Percentiles rank a stretch among this genome's conserved stretches.
phyloP scores from a whole-genome alignment of 2,329 filamentous ascomycete species.

The Claviceps monticola region DNA sequence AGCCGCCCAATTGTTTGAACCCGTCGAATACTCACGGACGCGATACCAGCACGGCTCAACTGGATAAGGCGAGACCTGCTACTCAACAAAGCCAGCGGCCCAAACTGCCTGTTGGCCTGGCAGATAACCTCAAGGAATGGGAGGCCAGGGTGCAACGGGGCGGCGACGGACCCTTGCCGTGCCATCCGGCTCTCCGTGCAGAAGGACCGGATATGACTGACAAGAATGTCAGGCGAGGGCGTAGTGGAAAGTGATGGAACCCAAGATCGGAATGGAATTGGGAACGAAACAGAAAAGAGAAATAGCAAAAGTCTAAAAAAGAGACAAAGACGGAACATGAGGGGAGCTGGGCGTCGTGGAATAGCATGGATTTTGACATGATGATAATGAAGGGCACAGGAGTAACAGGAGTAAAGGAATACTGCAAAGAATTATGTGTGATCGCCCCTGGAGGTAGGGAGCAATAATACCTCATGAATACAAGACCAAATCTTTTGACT shows the following conservation, averaged over 20 bases:
- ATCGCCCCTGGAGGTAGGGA: neutral
- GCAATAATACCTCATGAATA: neutral
- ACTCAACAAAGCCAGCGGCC: constrained; percentile 3
- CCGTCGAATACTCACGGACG: neutral
- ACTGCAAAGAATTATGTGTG: neutral
- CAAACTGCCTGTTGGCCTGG: constrained; percentile 7
- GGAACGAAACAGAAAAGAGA: neutral
- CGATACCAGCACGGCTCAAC: neutral
- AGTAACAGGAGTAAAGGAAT: neutral
- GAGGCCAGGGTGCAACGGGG: constrained; percentile 22
- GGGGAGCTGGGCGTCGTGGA: neutral
- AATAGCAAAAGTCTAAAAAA: neutral
- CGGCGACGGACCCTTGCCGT: constrained; percentile 13
- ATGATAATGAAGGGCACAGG: neutral
- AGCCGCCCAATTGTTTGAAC: neutral
- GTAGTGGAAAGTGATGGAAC: neutral
- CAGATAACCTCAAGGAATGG: constrained; percentile 25
- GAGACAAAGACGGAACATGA: neutral
- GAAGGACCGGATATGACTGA: neutral
- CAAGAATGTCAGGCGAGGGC: neutral
- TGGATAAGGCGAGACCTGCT: neutral
- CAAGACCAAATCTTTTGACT: neutral
- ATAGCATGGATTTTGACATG: neutral
- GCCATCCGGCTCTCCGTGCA: constrained; percentile 15
- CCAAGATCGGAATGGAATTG: neutral